These are phyloP conservation scores for peach (Prunus persica) DNA, from an alignment of 306 rosid species.

Conservation along the genomic window Prunus_persica_NCBIv2 NC_034015.1:21926501-21927000, in stretches of 20 bases:
- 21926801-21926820: neutral
- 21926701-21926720: neutral
- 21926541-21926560: neutral
- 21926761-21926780: neutral
- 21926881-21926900: neutral
- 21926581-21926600: neutral
- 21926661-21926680: neutral
- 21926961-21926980: no score
- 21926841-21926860: neutral
- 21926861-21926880: neutral
- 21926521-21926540: neutral
- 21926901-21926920: neutral
- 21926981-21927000: no score
- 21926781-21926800: neutral
- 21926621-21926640: slow-evolving; percentile 1
- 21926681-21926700: neutral
- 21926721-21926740: neutral
- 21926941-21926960: no score
- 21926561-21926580: neutral
- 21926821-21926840: neutral
- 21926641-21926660: neutral
- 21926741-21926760: neutral
- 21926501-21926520: no score
- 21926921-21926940: neutral
- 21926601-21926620: neutral